Conservation (phyloP, 306 rosid genomes). For the Hylodesmum podocarpum region DNA sequence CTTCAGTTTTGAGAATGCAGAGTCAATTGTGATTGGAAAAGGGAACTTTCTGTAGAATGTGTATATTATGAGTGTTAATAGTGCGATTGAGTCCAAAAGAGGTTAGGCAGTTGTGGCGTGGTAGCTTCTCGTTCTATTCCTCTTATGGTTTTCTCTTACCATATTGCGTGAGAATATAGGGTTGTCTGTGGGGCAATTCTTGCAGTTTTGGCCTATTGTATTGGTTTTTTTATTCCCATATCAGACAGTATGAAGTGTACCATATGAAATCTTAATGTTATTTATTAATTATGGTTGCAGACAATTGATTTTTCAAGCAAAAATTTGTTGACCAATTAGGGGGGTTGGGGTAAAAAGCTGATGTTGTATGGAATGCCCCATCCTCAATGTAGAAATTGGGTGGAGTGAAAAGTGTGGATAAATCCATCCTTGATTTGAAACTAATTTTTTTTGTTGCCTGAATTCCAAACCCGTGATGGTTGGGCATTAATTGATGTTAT, state of each 20-base stretch:
- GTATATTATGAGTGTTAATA: conserved; percentile 63
- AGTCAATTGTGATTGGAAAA: conserved; percentile 56
- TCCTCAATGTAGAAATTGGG: background rate
- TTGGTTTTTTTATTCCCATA: conserved; percentile 8
- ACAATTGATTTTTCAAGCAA: conserved; percentile 20
- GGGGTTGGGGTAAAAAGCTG: too few species aligned
- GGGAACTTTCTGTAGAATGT: conserved; percentile 58
- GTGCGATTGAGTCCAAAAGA: conserved; percentile 47
- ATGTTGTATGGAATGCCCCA: too few species aligned
- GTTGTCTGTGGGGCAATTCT: conserved; percentile 58
- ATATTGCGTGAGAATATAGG: conserved; percentile 53
- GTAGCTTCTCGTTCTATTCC: conserved; percentile 34
- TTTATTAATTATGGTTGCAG: conserved; percentile 32
- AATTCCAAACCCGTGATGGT: background rate
- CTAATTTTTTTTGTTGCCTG: background rate
- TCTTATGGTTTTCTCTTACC: conserved; percentile 6
- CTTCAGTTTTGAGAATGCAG: conserved; percentile 58
- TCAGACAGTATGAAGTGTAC: conserved; percentile 34
- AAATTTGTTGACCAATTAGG: background rate
- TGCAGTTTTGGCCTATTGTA: conserved; percentile 53
- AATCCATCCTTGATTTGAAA: background rate
- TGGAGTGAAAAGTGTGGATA: background rate
- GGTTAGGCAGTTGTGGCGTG: conserved; percentile 45
- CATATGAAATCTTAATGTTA: conserved; percentile 31
- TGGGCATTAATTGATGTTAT: background rate